A percentile compares a stretch with the other conserved stretches of the same genome.
These are phyloP conservation scores for Phyllostachys edulis DNA, from an alignment of 176 grass and related monocot species.

Conservation along the genomic window DNA sequence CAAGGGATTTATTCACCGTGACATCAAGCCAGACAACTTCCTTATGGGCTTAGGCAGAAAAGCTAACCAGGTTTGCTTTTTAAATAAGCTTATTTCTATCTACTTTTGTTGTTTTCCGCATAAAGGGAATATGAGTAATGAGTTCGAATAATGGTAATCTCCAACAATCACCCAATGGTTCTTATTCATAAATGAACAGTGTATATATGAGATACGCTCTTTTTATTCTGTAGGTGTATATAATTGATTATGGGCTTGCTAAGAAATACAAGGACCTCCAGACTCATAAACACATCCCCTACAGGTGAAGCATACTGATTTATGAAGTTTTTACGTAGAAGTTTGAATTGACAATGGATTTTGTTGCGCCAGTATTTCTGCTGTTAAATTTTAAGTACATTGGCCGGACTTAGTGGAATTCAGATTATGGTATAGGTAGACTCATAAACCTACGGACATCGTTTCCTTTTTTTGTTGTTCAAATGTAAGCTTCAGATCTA, in stretches of 20 bases:
- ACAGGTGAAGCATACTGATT: slow-evolving; percentile 50
- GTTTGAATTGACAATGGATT: neutral
- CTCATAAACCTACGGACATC: neutral
- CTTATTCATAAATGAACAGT: neutral
- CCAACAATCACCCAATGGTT: neutral
- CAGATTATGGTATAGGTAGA: neutral
- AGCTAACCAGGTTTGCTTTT: slow-evolving; percentile 74
- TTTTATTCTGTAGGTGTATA: slow-evolving; percentile 65
- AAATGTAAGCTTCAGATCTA: slow-evolving; percentile 13
- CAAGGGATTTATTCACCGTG: no score
- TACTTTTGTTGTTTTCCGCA: neutral
- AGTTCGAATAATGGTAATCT: neutral
- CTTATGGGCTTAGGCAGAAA: slow-evolving; percentile 84
- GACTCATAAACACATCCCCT: slow-evolving; percentile 30
- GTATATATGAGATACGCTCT: neutral
- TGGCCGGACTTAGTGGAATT: neutral
- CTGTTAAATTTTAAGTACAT: neutral
- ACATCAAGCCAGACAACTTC: slow-evolving; percentile 87
- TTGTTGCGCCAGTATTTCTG: slow-evolving; percentile 8
- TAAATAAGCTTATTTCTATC: slow-evolving; percentile 1
- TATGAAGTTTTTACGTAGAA: slow-evolving; percentile 19
- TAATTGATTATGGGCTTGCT: slow-evolving; percentile 94
- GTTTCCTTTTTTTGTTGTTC: neutral
- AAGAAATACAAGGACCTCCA: slow-evolving; percentile 95
- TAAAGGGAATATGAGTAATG: neutral